Conservation (phyloP, 441 rosid genomes). For the Erysimum cheiri region DNA sequence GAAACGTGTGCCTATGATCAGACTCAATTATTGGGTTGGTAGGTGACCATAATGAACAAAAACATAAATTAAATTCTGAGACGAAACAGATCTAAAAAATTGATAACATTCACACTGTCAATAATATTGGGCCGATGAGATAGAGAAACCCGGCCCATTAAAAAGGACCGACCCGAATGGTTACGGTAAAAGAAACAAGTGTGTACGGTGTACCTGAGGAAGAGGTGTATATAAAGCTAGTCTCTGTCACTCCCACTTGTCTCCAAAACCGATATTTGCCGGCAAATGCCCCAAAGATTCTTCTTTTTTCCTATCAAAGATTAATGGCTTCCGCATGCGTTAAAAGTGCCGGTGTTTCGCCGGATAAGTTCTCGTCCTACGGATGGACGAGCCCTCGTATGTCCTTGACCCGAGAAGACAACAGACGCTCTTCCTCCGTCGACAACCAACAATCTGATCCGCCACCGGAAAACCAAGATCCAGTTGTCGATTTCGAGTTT, state of each 20-base stretch:
- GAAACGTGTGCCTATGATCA: conserved; percentile 23
- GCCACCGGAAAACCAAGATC: conserved; percentile 38
- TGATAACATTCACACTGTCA: background rate
- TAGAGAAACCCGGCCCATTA: conserved; percentile 1
- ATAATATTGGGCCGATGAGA: background rate
- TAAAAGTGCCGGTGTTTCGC: conserved; percentile 53
- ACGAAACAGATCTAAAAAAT: background rate
- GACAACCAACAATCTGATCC: conserved; percentile 5
- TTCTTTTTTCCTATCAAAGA: background rate
- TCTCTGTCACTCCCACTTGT: conserved; percentile 30
- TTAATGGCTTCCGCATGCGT: conserved; percentile 73
- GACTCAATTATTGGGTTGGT: conserved; percentile 29
- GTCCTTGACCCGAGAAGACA: conserved; percentile 52
- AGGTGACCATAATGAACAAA: conserved; percentile 19
- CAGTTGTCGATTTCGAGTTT: conserved; percentile 70
- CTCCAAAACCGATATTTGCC: conserved; percentile 21
- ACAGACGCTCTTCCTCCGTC: conserved; percentile 14
- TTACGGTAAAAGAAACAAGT: background rate
- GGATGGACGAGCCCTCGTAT: conserved; percentile 57
- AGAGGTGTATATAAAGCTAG: conserved; percentile 33
- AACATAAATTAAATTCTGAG: background rate
- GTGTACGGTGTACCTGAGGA: conserved; percentile 39
- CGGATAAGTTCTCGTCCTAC: conserved; percentile 56
- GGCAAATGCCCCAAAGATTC: conserved; percentile 6
- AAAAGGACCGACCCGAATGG: conserved; percentile 11